Conservation (phyloP, 768 basidiomycete species). For the Tulasnella calospora region DNA sequence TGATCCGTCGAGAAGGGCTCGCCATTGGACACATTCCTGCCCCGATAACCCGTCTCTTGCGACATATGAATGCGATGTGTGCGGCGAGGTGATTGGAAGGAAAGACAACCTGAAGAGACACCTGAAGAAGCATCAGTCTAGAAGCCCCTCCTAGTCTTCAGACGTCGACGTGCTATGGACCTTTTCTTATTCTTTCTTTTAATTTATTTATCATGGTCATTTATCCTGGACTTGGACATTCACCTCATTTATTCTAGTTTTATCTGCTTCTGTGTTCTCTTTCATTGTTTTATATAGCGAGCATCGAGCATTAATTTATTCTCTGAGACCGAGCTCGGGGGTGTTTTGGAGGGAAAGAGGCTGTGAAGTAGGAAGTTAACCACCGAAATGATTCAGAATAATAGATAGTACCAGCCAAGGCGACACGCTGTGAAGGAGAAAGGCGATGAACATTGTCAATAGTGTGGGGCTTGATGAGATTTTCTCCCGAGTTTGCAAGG, state of each 20-base stretch:
- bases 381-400: no score
- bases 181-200: background rate
- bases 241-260: background rate
- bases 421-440: no score
- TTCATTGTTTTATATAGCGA: background rate
- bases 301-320: background rate
- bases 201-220: background rate
- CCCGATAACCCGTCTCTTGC: background rate
- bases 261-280: background rate
- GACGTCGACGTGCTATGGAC: no score
- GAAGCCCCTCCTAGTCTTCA: no score
- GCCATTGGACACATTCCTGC: background rate
- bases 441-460: no score
- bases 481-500: no score
- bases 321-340: no score
- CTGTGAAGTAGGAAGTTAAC: no score
- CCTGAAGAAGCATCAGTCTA: background rate
- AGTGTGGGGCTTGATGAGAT: no score
- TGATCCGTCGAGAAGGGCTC: background rate
- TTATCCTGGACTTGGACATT: background rate
- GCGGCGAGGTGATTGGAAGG: background rate
- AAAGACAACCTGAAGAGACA: background rate
- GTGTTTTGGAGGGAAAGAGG: no score
- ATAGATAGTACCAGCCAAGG: no score
- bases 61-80: background rate